Base-by-base conservation (phyloP, 306 rosid genomes). In the Cercis canadensis region DNA sequence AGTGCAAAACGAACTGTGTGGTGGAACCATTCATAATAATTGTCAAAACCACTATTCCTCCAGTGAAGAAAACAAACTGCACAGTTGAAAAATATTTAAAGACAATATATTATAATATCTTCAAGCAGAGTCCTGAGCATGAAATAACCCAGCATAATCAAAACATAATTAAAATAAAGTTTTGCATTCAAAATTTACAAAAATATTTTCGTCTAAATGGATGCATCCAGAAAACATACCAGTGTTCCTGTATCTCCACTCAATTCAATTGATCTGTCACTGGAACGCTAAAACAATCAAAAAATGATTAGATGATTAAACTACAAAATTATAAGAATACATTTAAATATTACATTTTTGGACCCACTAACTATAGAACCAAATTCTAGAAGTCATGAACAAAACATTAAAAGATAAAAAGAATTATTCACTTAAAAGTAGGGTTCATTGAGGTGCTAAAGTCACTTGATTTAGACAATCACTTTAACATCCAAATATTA, bases 11-110 rank as follows among this genome's bases (percentile, higher is more conserved):
- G 70, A 90, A 87, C 72, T 93, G 98, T 33, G 93, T 84, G 62
- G 98, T 93, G 51, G 98, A 93, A 75, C 98, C 98, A 77, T 93
- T 93, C 80, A 90, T 86, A 75, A 85, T 71, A 55, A 93, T 97
- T 34, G 98, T 90, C 88, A 93, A 84, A 80, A 90, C 85, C 78
- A 92, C 98, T 60, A 88, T 88, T 73, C 98, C 98, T 65, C 98
- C 93, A 12, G 98, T 90, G 87, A 90, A 88, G 85, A 93, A 93
- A 85, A 93, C 88, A 82, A 93, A 93, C 97, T 93, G 89, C 77
- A 74, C 39, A 78, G 53, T 16, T 9, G 47, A 65, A 82, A n/a
- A n/a, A n/a, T n/a, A n/a, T n/a, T n/a, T n/a, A n/a, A n/a, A n/a
- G n/a, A n/a, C n/a, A n/a, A n/a, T n/a, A n/a, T n/a, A n/a, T n/a